These are phyloP conservation scores for Fusarium humuli DNA, from an alignment of 2,329 filamentous ascomycete species.

Conservation along the genomic window DNA sequence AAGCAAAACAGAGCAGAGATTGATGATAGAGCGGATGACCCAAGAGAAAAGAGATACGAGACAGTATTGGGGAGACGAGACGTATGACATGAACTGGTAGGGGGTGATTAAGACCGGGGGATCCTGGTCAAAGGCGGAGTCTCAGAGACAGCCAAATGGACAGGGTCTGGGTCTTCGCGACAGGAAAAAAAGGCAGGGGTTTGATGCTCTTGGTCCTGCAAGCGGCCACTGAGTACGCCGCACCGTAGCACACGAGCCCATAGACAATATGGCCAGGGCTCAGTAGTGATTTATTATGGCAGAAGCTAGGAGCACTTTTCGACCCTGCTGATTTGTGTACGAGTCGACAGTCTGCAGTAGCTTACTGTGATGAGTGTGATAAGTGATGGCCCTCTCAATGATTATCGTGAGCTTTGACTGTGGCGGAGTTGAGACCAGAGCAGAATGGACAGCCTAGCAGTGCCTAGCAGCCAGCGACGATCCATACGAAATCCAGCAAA, in stretches of 20 bases:
- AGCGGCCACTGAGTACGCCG: slow-evolving; percentile 31
- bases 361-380: slow-evolving; percentile 1
- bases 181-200: slow-evolving; percentile 34
- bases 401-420: slow-evolving; percentile 33
- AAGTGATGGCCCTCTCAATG: not conserved
- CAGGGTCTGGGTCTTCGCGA: slow-evolving; percentile 30
- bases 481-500: slow-evolving; percentile 23
- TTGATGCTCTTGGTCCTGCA: slow-evolving; percentile 32
- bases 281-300: not conserved
- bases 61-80: slow-evolving; percentile 34
- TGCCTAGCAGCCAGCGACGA: slow-evolving; percentile 18
- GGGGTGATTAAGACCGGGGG: slow-evolving; percentile 27
- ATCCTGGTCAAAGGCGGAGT: slow-evolving; percentile 36
- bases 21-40: slow-evolving; percentile 25
- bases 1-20: slow-evolving; percentile 22
- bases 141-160: slow-evolving; percentile 35
- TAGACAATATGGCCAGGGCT: slow-evolving; percentile 24
- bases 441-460: slow-evolving; percentile 23
- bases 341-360: slow-evolving; percentile 19
- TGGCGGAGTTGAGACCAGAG: slow-evolving; percentile 32
- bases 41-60: slow-evolving; percentile 37
- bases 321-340: not conserved
- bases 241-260: slow-evolving; percentile 23
- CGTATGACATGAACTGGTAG: slow-evolving; percentile 33
- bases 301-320: not conserved